Evolutionary conservation across 768 basidiomycete genomes (phyloP).

Genomic region (Chalciporus chontae): DNA sequence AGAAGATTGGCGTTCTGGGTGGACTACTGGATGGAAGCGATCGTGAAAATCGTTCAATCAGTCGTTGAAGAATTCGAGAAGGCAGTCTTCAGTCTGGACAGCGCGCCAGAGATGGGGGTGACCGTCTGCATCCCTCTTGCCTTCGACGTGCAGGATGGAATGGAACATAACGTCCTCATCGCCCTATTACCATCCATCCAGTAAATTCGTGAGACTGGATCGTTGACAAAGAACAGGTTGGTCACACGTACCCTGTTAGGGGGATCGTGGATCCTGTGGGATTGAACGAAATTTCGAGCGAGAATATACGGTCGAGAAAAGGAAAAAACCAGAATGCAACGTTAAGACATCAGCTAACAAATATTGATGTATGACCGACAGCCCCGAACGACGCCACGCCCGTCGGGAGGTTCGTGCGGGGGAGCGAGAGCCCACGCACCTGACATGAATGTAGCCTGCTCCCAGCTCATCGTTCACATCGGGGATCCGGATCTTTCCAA

Average conservation of each 20-base stretch:
- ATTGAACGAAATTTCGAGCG: slow-evolving; percentile 1
- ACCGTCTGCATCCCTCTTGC: slow-evolving; percentile 41
- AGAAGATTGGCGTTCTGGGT: neutral
- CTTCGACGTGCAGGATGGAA: slow-evolving; percentile 63
- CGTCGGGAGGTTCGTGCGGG: neutral
- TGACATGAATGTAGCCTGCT: slow-evolving; percentile 66
- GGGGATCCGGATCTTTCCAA: slow-evolving; percentile 75
- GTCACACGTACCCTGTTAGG: slow-evolving; percentile 54
- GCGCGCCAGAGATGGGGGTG: slow-evolving; percentile 60
- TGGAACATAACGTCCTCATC: slow-evolving; percentile 66
- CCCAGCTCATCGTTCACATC: slow-evolving; percentile 59
- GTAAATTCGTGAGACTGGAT: slow-evolving; percentile 6
- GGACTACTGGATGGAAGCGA: neutral
- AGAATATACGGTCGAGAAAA: neutral
- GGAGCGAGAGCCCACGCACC: slow-evolving; percentile 39
- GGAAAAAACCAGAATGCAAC: slow-evolving; percentile 5
- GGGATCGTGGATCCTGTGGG: slow-evolving; percentile 66
- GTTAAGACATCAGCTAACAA: slow-evolving; percentile 11
- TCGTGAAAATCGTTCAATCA: slow-evolving; percentile 1
- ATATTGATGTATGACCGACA: slow-evolving; percentile 5
- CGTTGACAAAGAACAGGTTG: neutral
- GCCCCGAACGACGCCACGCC: slow-evolving; percentile 7
- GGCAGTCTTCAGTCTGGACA: slow-evolving; percentile 54
- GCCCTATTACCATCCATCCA: slow-evolving; percentile 41
- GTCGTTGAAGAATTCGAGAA: slow-evolving; percentile 39